A percentile compares a stretch with the other conserved stretches of the same genome.
Evolutionary conservation across 495 filamentous ascomycete species (phyloP).

Genomic region (Penicillium turbatum): DNA sequence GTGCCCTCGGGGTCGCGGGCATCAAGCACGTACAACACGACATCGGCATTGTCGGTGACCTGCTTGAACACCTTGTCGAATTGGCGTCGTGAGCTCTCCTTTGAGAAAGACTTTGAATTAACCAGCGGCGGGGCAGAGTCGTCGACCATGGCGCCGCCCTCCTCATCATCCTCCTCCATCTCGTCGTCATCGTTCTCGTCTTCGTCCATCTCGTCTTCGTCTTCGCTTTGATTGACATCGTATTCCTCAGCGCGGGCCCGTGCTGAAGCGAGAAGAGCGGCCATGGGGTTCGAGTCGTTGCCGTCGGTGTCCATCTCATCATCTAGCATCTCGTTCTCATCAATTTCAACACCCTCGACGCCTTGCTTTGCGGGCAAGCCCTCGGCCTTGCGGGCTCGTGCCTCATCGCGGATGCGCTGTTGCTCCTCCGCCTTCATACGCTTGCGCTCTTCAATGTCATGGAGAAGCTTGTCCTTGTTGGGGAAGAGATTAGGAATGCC

Average conservation of each 20-base stretch:
- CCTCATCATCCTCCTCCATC: slow-evolving; percentile 46
- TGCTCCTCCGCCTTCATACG: slow-evolving; percentile 75
- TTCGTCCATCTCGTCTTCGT: slow-evolving; percentile 57
- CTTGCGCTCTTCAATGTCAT: slow-evolving; percentile 88
- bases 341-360: slow-evolving; percentile 38
- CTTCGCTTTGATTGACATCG: slow-evolving; percentile 57
- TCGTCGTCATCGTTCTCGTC: slow-evolving; percentile 46
- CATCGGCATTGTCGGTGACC: slow-evolving; percentile 84
- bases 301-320: slow-evolving; percentile 53
- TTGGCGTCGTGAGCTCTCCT: slow-evolving; percentile 74
- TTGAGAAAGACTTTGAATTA: slow-evolving; percentile 32
- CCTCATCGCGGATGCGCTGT: slow-evolving; percentile 62
- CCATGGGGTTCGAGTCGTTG: slow-evolving; percentile 79
- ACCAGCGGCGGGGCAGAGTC: slow-evolving; percentile 28
- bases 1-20: slow-evolving; percentile 90
- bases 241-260: slow-evolving; percentile 80
- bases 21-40: slow-evolving; percentile 91
- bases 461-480: slow-evolving; percentile 91
- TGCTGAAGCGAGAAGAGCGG: slow-evolving; percentile 87
- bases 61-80: slow-evolving; percentile 97
- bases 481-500: slow-evolving; percentile 97
- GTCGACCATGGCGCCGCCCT: slow-evolving; percentile 26
- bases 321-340: slow-evolving; percentile 47
- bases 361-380: slow-evolving; percentile 30
- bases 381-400: slow-evolving; percentile 57